Conservation (phyloP, 371 early-diverging fungal species). For the Funneliformis caledonium region DNA sequence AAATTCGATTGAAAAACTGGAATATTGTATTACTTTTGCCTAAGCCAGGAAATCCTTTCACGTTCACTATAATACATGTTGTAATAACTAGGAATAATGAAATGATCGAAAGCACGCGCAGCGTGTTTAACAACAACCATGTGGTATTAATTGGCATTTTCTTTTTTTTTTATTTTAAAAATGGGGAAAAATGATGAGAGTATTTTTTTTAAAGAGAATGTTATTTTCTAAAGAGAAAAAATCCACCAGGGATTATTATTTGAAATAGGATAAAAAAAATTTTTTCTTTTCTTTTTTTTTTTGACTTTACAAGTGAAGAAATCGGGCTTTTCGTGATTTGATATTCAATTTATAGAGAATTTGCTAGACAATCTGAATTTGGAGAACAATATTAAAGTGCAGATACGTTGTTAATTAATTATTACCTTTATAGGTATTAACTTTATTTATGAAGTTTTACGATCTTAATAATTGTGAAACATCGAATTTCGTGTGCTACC, state of each 20-base stretch:
- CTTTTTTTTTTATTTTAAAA: background rate
- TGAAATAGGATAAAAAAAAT: background rate
- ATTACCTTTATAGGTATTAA: no score
- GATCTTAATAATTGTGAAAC: no score
- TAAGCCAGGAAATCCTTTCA: constrained; percentile 29
- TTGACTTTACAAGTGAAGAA: background rate
- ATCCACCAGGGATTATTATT: constrained; percentile 1
- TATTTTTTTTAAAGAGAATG: background rate
- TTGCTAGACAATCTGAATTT: no score
- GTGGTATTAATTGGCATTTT: background rate
- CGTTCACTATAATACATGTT: constrained; percentile 38
- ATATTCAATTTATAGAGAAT: background rate
- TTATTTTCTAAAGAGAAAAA: background rate
- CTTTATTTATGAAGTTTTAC: no score
- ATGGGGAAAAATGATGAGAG: background rate
- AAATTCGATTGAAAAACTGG: constrained; percentile 31
- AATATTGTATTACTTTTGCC: constrained; percentile 38
- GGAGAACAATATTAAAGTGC: no score
- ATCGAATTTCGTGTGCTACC: no score
- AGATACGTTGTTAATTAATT: no score
- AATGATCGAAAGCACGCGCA: constrained; percentile 35
- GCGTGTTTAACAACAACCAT: constrained; percentile 22
- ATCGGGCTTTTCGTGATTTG: background rate
- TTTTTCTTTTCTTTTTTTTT: no score
- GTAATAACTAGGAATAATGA: constrained; percentile 33